Conservation (phyloP, 768 basidiomycete genomes). For the Pleurotus eryngii region DNA sequence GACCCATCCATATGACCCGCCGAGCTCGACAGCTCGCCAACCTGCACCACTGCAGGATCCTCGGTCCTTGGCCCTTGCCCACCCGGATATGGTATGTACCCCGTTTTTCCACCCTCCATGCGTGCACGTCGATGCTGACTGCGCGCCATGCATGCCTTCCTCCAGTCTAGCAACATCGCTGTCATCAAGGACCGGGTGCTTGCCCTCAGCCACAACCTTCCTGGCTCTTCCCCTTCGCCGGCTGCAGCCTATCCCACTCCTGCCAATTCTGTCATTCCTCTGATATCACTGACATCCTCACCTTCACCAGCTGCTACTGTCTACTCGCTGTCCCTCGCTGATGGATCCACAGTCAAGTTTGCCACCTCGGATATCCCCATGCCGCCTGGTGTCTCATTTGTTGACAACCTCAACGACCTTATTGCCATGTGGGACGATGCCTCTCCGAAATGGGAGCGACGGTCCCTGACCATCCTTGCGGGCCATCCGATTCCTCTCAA, state of each 20-base stretch:
- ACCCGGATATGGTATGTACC: too few relatives aligned
- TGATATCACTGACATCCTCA: not conserved
- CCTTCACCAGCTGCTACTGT: not conserved
- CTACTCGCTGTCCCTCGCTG: not conserved
- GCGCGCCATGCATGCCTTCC: too few relatives aligned
- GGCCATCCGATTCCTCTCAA: slow-evolving; percentile 18
- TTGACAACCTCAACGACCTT: slow-evolving; percentile 23
- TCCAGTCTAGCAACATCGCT: too few relatives aligned
- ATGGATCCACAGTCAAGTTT: not conserved
- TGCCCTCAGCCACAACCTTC: too few relatives aligned
- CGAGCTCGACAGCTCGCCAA: too few relatives aligned
- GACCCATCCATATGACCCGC: too few relatives aligned
- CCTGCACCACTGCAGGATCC: too few relatives aligned
- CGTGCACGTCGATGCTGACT: too few relatives aligned
- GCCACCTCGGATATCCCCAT: slow-evolving; percentile 12
- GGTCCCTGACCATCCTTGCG: slow-evolving; percentile 17
- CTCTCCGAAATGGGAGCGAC: slow-evolving; percentile 14
- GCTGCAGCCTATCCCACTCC: not conserved
- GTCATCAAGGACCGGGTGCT: too few relatives aligned
- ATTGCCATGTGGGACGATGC: too few relatives aligned
- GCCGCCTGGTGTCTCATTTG: slow-evolving; percentile 22
- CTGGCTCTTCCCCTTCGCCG: not conserved
- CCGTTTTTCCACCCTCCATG: too few relatives aligned
- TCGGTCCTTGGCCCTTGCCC: too few relatives aligned
- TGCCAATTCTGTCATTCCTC: not conserved